Base-by-base conservation (phyloP, 805 yeast genomes). In the Phaffomyces antillensis region DNA sequence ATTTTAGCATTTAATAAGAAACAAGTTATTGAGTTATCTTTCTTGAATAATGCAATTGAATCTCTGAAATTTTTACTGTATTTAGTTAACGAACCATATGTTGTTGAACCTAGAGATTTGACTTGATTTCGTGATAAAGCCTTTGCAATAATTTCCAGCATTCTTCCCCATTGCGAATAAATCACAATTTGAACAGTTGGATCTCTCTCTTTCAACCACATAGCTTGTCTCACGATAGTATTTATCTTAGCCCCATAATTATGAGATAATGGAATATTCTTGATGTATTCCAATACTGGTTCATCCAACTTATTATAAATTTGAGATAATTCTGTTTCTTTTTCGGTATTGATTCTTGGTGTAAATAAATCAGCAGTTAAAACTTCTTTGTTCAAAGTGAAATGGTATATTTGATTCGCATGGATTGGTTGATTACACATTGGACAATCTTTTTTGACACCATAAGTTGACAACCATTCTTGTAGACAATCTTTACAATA, bases 221-320 rank as follows among this genome's bases (percentile, higher is more conserved):
- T 61, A 6, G 85, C 75, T 48, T 86, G 88, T 53, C 81, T 77
- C 10, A 89, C 73, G 36, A 91, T 83, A 70, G 80, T 76, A 63
- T 93, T 96, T 32, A 91, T 78, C 58, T 93, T 93, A 2, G 96
- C 77, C 11, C 98, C 96, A 62, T 82, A 90, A 41, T 73, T 70
- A 32, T 70, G 70, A 37, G 60, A 64, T 18, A 81, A 54, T 1
- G 53, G 53, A 20, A 74, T 68, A 13, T 68, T 63, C 36, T 68
- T 62, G 24, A 85, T 79, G 39, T 72, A 72, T 7, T 62, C 58
- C 31, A 82, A 60, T 17, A 65, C 55, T 0, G 60, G 62, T 12
- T 62, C 58, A 34, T 75, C 72, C 43, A 78, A 51, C 18, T 75
- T 71, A 9, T 46, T 52, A 46, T 53, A 61, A 34, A 54, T 50